Percentiles rank a stretch among this genome's conserved stretches.
These are phyloP conservation scores for Sicyos baderoa DNA, from an alignment of 306 rosid genomes.

Conservation along the genomic window DNA sequence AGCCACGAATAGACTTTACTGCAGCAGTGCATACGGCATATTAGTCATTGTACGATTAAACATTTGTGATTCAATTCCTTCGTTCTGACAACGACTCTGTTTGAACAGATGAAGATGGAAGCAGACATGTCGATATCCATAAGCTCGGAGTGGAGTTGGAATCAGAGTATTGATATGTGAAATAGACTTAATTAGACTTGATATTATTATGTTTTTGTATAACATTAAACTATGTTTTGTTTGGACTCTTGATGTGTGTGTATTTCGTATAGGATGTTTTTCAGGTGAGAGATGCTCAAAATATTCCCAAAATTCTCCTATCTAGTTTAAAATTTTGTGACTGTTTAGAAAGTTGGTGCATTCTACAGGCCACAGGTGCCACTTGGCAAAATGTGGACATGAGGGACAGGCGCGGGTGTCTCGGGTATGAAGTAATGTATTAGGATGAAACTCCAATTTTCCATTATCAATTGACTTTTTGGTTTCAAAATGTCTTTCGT, in stretches of 20 bases:
- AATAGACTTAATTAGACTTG: conserved; percentile 2
- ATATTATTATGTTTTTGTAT: background rate
- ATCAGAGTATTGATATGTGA: background rate
- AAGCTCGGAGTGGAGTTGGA: background rate
- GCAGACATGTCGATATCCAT: background rate
- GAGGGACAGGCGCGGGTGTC: no score
- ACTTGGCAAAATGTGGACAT: no score
- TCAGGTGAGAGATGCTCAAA: background rate
- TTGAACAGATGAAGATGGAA: conserved; percentile 13
- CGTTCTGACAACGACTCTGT: background rate
- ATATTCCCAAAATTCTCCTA: background rate
- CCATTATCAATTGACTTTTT: no score
- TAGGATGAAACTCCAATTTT: no score
- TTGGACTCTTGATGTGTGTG: background rate
- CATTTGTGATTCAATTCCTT: background rate
- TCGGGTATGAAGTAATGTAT: no score
- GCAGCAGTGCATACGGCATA: background rate
- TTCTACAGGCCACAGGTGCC: no score
- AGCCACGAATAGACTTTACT: background rate
- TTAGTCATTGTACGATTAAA: background rate
- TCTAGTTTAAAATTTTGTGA: background rate
- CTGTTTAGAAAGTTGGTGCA: no score
- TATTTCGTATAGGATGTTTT: background rate
- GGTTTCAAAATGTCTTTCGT: no score
- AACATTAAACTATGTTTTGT: background rate